phyloP scores from a whole-genome alignment of 2,329 filamentous ascomycete species.

The Taxawa tesnikishii region DNA sequence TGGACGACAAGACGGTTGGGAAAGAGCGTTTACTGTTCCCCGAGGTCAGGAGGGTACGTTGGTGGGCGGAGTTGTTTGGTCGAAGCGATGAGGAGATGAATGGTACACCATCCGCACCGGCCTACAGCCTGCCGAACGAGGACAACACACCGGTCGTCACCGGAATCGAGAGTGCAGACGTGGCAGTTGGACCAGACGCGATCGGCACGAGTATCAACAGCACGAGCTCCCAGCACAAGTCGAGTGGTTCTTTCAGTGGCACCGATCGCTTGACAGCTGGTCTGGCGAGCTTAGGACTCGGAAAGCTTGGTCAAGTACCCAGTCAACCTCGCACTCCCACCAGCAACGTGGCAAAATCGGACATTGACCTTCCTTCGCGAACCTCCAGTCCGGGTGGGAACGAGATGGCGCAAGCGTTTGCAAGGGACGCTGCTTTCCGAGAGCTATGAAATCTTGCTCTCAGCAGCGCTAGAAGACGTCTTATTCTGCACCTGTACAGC shows the following conservation, averaged over 20 bases:
- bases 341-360: neutral
- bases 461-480: too few species aligned
- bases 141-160: slow-evolving; percentile 7
- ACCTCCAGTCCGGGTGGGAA: neutral
- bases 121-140: slow-evolving; percentile 9
- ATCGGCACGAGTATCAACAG: slow-evolving; percentile 2
- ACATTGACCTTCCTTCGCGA: neutral
- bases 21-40: slow-evolving; percentile 79
- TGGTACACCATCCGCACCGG: slow-evolving; percentile 16
- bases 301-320: neutral
- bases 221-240: neutral
- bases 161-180: slow-evolving; percentile 9
- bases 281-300: slow-evolving; percentile 3
- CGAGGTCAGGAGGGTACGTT: slow-evolving; percentile 59
- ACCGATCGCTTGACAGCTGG: slow-evolving; percentile 4
- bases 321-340: neutral
- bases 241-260: slow-evolving; percentile 1
- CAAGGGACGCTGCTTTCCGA: slow-evolving; percentile 6
- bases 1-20: slow-evolving; percentile 69
- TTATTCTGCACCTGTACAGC: too few species aligned
- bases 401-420: slow-evolving; percentile 1
- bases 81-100: slow-evolving; percentile 92
- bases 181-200: slow-evolving; percentile 7
- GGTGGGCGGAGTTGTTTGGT: slow-evolving; percentile 87
- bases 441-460: slow-evolving; percentile 3